A percentile compares a stretch with the other conserved stretches of the same genome.
Evolutionary conservation across 179 eudicot genomes (phyloP).

Genomic region (Vitellaria paradoxa): DNA sequence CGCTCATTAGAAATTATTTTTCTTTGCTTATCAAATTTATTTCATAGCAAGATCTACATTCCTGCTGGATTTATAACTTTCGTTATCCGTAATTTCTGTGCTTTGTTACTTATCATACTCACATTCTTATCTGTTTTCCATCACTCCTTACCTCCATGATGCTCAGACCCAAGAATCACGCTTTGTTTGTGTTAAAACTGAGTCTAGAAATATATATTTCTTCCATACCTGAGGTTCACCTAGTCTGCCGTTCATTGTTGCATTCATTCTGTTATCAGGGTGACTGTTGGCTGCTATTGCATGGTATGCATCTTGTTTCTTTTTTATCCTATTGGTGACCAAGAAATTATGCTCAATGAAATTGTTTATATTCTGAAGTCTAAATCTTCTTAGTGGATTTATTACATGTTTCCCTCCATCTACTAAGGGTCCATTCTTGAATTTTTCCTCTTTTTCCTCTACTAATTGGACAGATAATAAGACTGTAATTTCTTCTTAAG

Average conservation of each 20-base stretch:
- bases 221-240: background rate
- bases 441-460: background rate
- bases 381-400: background rate
- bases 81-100: too few species aligned
- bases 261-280: background rate
- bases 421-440: background rate
- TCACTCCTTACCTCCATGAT: too few species aligned
- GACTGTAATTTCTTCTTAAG: background rate
- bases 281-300: background rate
- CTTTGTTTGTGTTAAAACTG: background rate
- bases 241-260: background rate
- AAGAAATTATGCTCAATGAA: background rate
- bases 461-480: background rate
- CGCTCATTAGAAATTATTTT: background rate
- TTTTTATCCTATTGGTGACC: background rate
- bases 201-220: background rate
- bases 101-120: too few species aligned
- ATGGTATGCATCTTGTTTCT: background rate
- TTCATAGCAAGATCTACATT: background rate
- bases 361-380: background rate
- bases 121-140: too few species aligned
- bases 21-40: background rate
- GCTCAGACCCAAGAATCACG: too few species aligned
- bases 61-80: too few species aligned
- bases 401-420: too few species aligned